phyloP scores from a whole-genome alignment of 306 rosid genomes.

The Luffa aegyptiaca region DNA sequence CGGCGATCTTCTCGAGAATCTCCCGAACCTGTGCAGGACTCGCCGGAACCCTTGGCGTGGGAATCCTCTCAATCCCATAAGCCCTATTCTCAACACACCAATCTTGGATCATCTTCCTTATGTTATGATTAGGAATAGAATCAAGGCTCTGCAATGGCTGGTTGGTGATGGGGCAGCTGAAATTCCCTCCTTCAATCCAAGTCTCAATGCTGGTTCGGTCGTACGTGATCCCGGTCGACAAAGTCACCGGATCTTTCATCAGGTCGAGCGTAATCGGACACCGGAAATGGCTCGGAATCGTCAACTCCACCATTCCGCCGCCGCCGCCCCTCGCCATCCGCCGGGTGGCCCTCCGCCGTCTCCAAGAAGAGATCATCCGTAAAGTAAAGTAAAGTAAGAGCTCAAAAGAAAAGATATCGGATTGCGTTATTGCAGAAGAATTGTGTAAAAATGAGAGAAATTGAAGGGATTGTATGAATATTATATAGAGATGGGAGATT shows the following conservation, averaged over 20 bases:
- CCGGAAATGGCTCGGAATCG: constrained; percentile 29
- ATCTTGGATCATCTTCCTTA: constrained; percentile 41
- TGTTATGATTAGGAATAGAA: constrained; percentile 36
- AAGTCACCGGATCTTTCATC: constrained; percentile 55
- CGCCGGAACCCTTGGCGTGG: constrained; percentile 32
- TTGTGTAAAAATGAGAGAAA: background rate
- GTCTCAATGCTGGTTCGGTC: constrained; percentile 41
- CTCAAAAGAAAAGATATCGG: background rate
- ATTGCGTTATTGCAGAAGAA: background rate
- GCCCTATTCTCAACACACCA: constrained; percentile 39
- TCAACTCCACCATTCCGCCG: constrained; percentile 15
- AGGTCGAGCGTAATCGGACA: constrained; percentile 46
- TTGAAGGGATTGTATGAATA: background rate
- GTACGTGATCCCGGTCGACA: constrained; percentile 41
- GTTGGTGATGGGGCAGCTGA: constrained; percentile 36
- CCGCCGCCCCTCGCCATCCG: background rate
- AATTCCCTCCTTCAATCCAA: constrained; percentile 40
- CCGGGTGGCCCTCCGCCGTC: constrained; percentile 17
- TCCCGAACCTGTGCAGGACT: constrained; percentile 13
- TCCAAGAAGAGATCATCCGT: constrained; percentile 37
- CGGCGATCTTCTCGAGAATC: constrained; percentile 10
- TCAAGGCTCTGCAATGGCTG: constrained; percentile 24
- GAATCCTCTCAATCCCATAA: constrained; percentile 35
- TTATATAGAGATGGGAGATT: background rate
- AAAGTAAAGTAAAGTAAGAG: background rate